These are phyloP conservation scores for Penicillium canariense DNA, from an alignment of 495 filamentous ascomycete genomes.

Conservation along the genomic window DNA sequence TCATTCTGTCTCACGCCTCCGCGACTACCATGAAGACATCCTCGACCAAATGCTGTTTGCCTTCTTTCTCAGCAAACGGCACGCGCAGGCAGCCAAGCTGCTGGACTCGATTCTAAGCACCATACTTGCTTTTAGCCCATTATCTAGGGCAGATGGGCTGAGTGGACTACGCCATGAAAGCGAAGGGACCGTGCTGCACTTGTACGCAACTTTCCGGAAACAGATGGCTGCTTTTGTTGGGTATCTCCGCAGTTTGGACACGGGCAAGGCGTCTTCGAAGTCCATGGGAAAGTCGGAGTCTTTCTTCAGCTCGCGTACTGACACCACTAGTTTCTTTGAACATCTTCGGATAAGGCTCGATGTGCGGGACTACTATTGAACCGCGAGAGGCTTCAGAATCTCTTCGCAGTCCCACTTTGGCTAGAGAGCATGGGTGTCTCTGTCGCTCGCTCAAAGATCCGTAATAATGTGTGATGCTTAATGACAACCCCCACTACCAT, in stretches of 20 bases:
- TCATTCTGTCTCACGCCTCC: conserved; percentile 57
- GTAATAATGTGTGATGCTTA: conserved; percentile 1
- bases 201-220: conserved; percentile 64
- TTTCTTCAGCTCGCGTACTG: conserved; percentile 28
- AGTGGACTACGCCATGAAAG: conserved; percentile 34
- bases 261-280: conserved; percentile 45
- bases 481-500: background rate
- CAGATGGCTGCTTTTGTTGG: conserved; percentile 63
- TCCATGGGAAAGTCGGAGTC: conserved; percentile 26
- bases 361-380: conserved; percentile 49
- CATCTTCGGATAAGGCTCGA: conserved; percentile 48
- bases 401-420: no score
- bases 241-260: conserved; percentile 42
- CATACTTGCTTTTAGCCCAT: conserved; percentile 65
- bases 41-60: conserved; percentile 77
- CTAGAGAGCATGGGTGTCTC: no score
- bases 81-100: conserved; percentile 63
- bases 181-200: conserved; percentile 43
- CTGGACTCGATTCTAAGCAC: conserved; percentile 74
- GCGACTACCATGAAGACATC: conserved; percentile 69
- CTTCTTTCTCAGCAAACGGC: conserved; percentile 57
- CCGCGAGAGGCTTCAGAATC: background rate
- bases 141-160: conserved; percentile 45
- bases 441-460: background rate
- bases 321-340: conserved; percentile 47